Conservation (phyloP, 2,329 filamentous ascomycete genomes). For the Pezicula rhizophila region DNA sequence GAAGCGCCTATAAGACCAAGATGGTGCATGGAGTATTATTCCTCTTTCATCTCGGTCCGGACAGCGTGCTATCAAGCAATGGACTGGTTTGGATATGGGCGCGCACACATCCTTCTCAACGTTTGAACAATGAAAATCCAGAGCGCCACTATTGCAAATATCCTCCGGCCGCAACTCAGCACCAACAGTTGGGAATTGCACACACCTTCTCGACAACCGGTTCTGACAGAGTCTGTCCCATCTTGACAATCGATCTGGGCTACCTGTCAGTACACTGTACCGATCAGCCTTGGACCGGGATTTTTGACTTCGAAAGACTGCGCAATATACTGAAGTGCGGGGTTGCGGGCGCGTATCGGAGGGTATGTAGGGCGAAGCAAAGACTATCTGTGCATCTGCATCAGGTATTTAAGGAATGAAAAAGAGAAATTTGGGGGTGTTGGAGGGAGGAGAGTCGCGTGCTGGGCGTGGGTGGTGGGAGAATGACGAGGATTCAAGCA, state of each 20-base stretch:
- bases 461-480: conserved; percentile 4
- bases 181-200: conserved; percentile 13
- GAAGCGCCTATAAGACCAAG: no score
- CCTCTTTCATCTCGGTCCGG: no score
- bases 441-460: conserved; percentile 2
- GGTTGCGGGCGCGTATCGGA: conserved; percentile 13
- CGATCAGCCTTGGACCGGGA: conserved; percentile 2
- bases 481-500: not conserved
- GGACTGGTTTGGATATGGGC: conserved; percentile 3
- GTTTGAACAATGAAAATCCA: not conserved
- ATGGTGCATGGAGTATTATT: no score
- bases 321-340: conserved; percentile 19
- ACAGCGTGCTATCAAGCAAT: not conserved
- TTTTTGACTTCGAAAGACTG: conserved; percentile 11
- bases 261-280: conserved; percentile 20
- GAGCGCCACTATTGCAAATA: not conserved
- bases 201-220: conserved; percentile 98
- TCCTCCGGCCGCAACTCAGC: not conserved
- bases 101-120: not conserved
- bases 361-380: conserved; percentile 3
- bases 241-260: conserved; percentile 33
- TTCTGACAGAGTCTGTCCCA: conserved; percentile 99
- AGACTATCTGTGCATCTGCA: conserved; percentile 19
- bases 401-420: conserved; percentile 5
- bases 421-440: not conserved